Conservation (phyloP, 2,329 filamentous ascomycete genomes). For the Dendryphion nanum region DNA sequence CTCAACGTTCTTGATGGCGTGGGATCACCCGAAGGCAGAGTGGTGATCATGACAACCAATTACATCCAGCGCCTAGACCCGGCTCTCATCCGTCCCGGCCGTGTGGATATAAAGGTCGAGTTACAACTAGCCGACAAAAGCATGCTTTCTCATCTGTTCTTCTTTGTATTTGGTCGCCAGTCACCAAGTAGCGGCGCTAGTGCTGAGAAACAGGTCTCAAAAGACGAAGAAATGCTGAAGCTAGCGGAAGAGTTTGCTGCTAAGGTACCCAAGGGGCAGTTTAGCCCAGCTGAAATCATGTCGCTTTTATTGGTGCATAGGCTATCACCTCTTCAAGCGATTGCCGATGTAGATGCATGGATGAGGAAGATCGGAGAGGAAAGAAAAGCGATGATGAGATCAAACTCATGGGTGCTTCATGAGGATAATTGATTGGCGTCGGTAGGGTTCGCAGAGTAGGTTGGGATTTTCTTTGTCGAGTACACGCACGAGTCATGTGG, state of each 20-base stretch:
- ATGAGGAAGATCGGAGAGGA: background rate
- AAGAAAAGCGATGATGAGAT: background rate
- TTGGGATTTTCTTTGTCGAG: no score
- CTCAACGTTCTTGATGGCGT: conserved; percentile 81
- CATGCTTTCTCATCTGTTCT: conserved; percentile 5
- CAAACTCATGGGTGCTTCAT: background rate
- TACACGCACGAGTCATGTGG: no score
- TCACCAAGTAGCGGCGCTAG: no score
- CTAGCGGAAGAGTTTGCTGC: background rate
- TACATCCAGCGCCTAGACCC: conserved; percentile 52
- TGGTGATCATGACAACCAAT: conserved; percentile 80
- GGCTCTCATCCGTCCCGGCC: conserved; percentile 68
- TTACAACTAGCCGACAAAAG: conserved; percentile 42
- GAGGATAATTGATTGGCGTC: no score
- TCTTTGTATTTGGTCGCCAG: conserved; percentile 10
- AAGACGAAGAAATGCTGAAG: background rate
- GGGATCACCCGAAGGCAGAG: conserved; percentile 64
- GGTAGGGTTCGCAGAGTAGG: no score
- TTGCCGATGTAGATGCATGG: background rate
- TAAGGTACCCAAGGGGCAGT: background rate
- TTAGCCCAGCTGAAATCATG: background rate
- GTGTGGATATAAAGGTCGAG: conserved; percentile 64
- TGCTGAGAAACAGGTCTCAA: background rate
- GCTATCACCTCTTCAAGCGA: background rate
- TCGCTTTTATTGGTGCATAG: background rate